These are phyloP conservation scores for Stevia rebaudiana DNA, from an alignment of 140 eudicot genomes.

Conservation along the genomic window DNA sequence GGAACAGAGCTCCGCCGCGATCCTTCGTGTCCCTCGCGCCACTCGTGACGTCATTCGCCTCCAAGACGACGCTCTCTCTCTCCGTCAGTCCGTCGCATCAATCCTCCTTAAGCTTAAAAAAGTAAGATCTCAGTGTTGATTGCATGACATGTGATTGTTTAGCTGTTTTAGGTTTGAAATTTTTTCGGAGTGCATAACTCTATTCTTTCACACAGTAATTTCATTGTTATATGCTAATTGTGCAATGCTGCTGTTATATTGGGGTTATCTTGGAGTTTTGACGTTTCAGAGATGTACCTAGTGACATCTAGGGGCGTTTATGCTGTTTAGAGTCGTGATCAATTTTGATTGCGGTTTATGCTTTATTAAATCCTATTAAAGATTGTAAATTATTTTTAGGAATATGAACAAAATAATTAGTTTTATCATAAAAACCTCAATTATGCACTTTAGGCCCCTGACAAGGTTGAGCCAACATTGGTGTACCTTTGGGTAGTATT, in stretches of 20 bases:
- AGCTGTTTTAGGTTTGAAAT: neutral
- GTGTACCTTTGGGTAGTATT: neutral
- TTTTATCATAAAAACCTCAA: too few relatives aligned
- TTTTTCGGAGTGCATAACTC: neutral
- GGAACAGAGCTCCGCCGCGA: slow-evolving; percentile 93
- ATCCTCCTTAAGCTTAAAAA: slow-evolving; percentile 69
- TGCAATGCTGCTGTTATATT: slow-evolving; percentile 18
- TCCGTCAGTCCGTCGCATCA: slow-evolving; percentile 73
- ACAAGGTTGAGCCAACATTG: too few relatives aligned
- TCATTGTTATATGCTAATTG: neutral
- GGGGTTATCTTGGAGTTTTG: neutral
- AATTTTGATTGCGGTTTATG: too few relatives aligned
- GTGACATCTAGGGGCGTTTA: too few relatives aligned
- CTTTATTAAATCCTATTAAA: too few relatives aligned
- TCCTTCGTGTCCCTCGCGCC: slow-evolving; percentile 98
- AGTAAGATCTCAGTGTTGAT: slow-evolving; percentile 29
- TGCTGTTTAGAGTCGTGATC: too few relatives aligned
- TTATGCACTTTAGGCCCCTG: too few relatives aligned
- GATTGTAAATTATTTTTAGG: too few relatives aligned
- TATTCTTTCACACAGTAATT: neutral
- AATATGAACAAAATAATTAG: too few relatives aligned
- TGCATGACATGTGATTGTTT: neutral
- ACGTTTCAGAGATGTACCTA: too few relatives aligned
- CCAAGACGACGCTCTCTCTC: slow-evolving; percentile 86
- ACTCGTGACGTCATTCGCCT: slow-evolving; percentile 84